Evolutionary conservation across 1,284 basidiomycete genomes (phyloP).

Genomic region (Mycena citricolor): DNA sequence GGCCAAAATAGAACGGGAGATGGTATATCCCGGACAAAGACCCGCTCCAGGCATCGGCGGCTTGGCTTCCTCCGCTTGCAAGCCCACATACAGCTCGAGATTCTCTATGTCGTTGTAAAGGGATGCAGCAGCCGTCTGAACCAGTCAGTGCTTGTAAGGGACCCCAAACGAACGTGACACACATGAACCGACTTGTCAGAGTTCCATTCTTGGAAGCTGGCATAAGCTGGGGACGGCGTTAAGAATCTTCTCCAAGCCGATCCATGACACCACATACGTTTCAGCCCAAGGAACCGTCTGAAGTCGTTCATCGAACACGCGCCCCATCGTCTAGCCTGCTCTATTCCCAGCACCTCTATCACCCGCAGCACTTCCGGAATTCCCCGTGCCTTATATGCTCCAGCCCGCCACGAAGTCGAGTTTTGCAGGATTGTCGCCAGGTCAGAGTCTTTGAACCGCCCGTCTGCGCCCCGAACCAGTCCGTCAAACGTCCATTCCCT

Average conservation of each 20-base stretch:
- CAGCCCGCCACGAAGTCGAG: slow-evolving; percentile 65
- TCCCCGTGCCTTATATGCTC: slow-evolving; percentile 75
- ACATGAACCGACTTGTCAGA: slow-evolving; percentile 61
- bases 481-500: slow-evolving; percentile 59
- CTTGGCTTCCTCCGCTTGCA: slow-evolving; percentile 79
- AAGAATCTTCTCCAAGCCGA: background rate
- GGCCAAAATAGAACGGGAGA: slow-evolving; percentile 80
- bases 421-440: slow-evolving; percentile 66
- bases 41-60: slow-evolving; percentile 72
- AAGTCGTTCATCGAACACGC: slow-evolving; percentile 77
- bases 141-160: background rate
- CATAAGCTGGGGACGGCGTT: slow-evolving; percentile 46
- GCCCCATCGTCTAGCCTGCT: slow-evolving; percentile 72
- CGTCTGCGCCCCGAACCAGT: slow-evolving; percentile 50
- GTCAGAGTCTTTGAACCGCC: slow-evolving; percentile 68
- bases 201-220: slow-evolving; percentile 78
- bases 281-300: slow-evolving; percentile 53
- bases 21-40: slow-evolving; percentile 84
- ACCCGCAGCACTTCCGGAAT: slow-evolving; percentile 67
- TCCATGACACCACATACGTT: slow-evolving; percentile 31
- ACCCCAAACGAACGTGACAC: slow-evolving; percentile 25
- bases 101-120: slow-evolving; percentile 77
- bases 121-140: slow-evolving; percentile 59
- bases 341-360: slow-evolving; percentile 73
- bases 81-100: slow-evolving; percentile 74